Base-by-base conservation (phyloP, 2,329 filamentous ascomycete genomes). In the Fusarium sp. region DNA sequence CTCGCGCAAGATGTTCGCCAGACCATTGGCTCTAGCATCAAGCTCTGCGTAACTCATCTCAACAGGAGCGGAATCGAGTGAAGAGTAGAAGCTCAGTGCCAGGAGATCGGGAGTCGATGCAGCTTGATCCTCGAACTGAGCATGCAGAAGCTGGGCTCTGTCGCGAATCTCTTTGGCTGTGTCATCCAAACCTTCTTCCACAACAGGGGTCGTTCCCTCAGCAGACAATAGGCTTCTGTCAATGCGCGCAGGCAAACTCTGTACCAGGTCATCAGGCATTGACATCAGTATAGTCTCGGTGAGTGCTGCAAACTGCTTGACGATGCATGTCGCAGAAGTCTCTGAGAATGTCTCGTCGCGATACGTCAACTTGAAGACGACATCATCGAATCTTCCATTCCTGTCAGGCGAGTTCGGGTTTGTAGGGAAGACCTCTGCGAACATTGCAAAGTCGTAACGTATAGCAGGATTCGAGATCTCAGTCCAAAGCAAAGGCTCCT, bases 361-460 rank as follows among this genome's bases (percentile, higher is more conserved):
- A 20, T 72, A 72, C 2, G 70, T 73, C 9, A 72, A 22, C 9
- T 70, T 72, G 44, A 72, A 67, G 22, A 72, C 20, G 18, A 48
- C 39, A 28, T 64, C n/a, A 5, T 67, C 64, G 9, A 60, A 67
- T 18, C 12, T 60, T 3, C 63, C 64, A 10, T 67, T 67, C 17
- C 52, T 48, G 5, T 41, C 33, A 5, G 52, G 38, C 15, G 33
- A 60, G n/a, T 31, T 45, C 5, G 64, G 69, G 4, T 42, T 42
- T 3, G 61, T 57, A 1, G 67, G 49, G 10, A 72, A 73, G 5
- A 73, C 69, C 10, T 72, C 70, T 0, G 69, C 58, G 22, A 73
- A 73, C 52, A 72, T 72, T 5, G 39, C 13, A 41, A 72, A 73
- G 18, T 72, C 70, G 22, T 72, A 73, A 38, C 70, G 64, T 35